A percentile compares a stretch with the other conserved stretches of the same genome.
phyloP scores from a whole-genome alignment of 345 rosid genomes.

The Citrus sinensis region DNA sequence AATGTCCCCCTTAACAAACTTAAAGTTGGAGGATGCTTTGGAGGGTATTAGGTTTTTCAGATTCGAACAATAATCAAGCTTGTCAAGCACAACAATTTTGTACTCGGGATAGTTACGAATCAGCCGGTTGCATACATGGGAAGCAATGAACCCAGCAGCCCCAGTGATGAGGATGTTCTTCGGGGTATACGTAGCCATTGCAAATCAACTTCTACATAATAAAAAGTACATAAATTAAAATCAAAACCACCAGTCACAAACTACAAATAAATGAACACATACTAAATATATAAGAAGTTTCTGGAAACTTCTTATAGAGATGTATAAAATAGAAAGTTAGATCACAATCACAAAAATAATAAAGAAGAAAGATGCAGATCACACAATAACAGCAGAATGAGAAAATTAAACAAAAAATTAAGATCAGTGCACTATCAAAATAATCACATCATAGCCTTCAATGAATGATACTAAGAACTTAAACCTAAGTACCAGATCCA shows the following conservation, averaged over 20 bases:
- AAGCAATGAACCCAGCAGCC: constrained; percentile 73
- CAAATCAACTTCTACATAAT: constrained; percentile 10
- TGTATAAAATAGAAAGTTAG: neutral
- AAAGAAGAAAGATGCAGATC: neutral
- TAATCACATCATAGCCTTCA: neutral
- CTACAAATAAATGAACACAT: neutral
- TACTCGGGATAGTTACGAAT: constrained; percentile 54
- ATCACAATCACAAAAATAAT: neutral
- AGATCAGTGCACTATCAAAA: neutral
- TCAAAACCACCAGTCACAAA: neutral
- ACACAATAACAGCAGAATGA: neutral
- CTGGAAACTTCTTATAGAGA: neutral
- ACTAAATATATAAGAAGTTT: neutral
- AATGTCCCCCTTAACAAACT: constrained; percentile 67
- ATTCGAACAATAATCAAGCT: constrained; percentile 71
- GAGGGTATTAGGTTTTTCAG: constrained; percentile 56
- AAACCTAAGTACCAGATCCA: constrained; percentile 8
- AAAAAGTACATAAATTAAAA: neutral
- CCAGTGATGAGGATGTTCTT: constrained; percentile 70
- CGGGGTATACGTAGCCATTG: constrained; percentile 42
- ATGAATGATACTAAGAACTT: neutral
- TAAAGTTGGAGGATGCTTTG: constrained; percentile 41
- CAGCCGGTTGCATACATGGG: constrained; percentile 66
- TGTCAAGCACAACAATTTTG: constrained; percentile 66
- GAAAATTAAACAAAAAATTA: neutral